phyloP scores from a whole-genome alignment of 352 stramenopile species.

The Phytophthora ramorum region DNA sequence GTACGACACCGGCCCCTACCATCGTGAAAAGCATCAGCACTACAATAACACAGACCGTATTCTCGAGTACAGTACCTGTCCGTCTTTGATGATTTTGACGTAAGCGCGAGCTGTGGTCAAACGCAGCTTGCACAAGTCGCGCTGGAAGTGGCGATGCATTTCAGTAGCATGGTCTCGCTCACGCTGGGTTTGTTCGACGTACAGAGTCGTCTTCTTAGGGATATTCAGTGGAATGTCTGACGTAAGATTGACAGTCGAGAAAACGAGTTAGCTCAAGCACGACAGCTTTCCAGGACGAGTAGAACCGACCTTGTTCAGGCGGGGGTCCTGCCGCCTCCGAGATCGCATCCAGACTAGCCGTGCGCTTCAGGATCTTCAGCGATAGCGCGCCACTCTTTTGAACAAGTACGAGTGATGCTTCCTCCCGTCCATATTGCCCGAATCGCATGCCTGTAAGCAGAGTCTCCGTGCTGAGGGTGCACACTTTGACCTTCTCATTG shows the following conservation, averaged over 20 bases:
- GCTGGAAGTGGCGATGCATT: slow-evolving; percentile 93
- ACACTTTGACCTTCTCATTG: slow-evolving; percentile 90
- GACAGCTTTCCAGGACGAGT: background rate
- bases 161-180: slow-evolving; percentile 90
- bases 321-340: slow-evolving; percentile 77
- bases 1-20: slow-evolving; percentile 70
- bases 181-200: slow-evolving; percentile 93
- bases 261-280: background rate
- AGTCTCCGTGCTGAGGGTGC: slow-evolving; percentile 68
- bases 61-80: slow-evolving; percentile 52
- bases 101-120: slow-evolving; percentile 89
- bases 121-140: slow-evolving; percentile 90
- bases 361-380: slow-evolving; percentile 91
- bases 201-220: slow-evolving; percentile 95
- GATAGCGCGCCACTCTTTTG: slow-evolving; percentile 82
- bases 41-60: background rate
- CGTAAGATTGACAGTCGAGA: background rate
- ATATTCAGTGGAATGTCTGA: slow-evolving; percentile 92
- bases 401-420: slow-evolving; percentile 85
- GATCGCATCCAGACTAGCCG: slow-evolving; percentile 78
- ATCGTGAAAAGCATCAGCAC: slow-evolving; percentile 3
- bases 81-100: slow-evolving; percentile 92
- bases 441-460: slow-evolving; percentile 84
- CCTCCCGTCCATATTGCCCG: slow-evolving; percentile 89
- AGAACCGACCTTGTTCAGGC: slow-evolving; percentile 76